Percentiles rank a stretch among this genome's conserved stretches.
These are phyloP conservation scores for Peltaster fructicola DNA, from an alignment of 2,329 filamentous ascomycete species.

Conservation along the genomic window DNA sequence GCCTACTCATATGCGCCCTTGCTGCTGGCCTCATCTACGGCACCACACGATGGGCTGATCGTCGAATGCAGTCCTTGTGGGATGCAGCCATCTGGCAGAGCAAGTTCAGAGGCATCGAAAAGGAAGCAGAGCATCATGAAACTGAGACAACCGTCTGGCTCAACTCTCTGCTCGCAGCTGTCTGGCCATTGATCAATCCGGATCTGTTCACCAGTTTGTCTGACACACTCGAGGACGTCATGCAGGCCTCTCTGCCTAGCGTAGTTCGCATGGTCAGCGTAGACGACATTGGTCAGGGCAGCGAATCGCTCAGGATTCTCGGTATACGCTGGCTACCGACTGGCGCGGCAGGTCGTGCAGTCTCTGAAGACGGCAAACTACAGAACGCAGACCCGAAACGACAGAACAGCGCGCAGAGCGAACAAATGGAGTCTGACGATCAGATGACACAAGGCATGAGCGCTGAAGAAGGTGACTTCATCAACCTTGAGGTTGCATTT, in stretches of 20 bases:
- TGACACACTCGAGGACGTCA: slow-evolving; percentile 60
- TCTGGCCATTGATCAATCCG: slow-evolving; percentile 61
- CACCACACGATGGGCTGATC: too few relatives aligned
- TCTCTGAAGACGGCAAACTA: slow-evolving; percentile 41
- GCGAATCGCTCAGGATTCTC: slow-evolving; percentile 50
- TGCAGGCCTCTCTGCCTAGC: slow-evolving; percentile 57
- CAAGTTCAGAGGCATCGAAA: slow-evolving; percentile 35
- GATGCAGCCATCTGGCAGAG: slow-evolving; percentile 55
- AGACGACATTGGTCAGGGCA: slow-evolving; percentile 60
- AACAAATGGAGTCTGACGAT: slow-evolving; percentile 6
- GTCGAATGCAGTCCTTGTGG: slow-evolving; percentile 45
- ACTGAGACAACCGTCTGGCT: slow-evolving; percentile 56
- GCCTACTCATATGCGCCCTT: too few relatives aligned
- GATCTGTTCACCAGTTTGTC: slow-evolving; percentile 52
- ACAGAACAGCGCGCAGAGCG: slow-evolving; percentile 12
- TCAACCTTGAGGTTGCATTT: slow-evolving; percentile 60
- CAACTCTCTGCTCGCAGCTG: slow-evolving; percentile 47
- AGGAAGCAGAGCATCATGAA: slow-evolving; percentile 27
- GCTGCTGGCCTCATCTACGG: too few relatives aligned
- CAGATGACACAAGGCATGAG: slow-evolving; percentile 44
- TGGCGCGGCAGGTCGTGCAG: slow-evolving; percentile 46
- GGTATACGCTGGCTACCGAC: slow-evolving; percentile 57
- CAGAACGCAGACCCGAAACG: slow-evolving; percentile 24
- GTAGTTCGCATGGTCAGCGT: slow-evolving; percentile 57
- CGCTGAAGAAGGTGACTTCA: slow-evolving; percentile 59